Conservation (phyloP, 2,329 filamentous ascomycete species). For the Nannizziopsis arthrosporioides region DNA sequence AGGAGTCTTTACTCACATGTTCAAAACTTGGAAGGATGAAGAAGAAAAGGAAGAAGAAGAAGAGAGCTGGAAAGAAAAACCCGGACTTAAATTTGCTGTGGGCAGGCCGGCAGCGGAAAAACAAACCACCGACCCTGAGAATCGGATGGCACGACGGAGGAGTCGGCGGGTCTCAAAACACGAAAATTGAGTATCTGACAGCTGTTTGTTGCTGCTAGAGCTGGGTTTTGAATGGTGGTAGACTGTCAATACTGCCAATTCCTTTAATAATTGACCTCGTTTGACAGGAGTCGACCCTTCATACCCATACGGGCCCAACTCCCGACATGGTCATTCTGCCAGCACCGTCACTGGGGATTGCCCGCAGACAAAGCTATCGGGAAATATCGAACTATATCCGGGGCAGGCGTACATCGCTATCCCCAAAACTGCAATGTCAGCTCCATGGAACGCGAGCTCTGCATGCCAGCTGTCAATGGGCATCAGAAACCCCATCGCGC, state of each 20-base stretch:
- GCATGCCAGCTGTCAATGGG: slow-evolving; percentile 10
- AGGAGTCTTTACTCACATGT: slow-evolving; percentile 59
- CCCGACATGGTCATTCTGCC: slow-evolving; percentile 19
- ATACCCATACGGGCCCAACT: not conserved
- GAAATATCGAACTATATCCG: slow-evolving; percentile 30
- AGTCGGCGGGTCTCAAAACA: not conserved
- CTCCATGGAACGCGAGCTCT: slow-evolving; percentile 4
- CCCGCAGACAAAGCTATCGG: slow-evolving; percentile 26
- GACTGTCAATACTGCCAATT: not conserved
- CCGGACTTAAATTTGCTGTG: not conserved
- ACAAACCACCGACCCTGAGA: not conserved
- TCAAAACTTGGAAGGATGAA: slow-evolving; percentile 99
- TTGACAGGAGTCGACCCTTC: not conserved
- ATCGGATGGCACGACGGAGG: not conserved
- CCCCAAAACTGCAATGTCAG: slow-evolving; percentile 2
- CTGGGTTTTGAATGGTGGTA: not conserved
- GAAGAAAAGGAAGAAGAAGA: slow-evolving; percentile 41
- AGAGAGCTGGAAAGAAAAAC: not conserved
- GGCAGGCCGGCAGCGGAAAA: not conserved
- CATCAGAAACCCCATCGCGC: slow-evolving; percentile 14
- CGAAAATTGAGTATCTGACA: not conserved
- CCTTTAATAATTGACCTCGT: not conserved
- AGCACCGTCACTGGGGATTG: slow-evolving; percentile 9
- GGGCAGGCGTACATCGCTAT: slow-evolving; percentile 12
- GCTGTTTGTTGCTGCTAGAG: not conserved